Percentiles rank a stretch among this genome's conserved stretches.
These are phyloP conservation scores for Raddia distichophylla DNA, from an alignment of 176 grass and related monocot species.

Conservation along the genomic window DNA sequence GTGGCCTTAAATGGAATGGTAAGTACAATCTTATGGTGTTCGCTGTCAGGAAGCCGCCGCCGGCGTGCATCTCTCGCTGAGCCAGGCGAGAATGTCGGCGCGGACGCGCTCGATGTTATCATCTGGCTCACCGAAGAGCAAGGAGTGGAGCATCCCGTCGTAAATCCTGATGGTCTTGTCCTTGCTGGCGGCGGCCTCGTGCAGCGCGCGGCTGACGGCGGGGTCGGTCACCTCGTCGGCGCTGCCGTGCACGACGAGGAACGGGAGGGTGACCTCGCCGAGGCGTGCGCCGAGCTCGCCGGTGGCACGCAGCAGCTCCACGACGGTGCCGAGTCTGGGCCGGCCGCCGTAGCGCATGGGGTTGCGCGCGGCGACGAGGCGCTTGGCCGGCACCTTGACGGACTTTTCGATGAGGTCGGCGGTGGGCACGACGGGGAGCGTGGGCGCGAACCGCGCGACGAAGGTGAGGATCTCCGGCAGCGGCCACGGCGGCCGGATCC, in stretches of 20 bases:
- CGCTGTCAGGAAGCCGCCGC: constrained; percentile 6
- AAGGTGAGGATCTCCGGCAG: constrained; percentile 73
- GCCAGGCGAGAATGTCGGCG: constrained; percentile 76
- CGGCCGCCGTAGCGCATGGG: constrained; percentile 71
- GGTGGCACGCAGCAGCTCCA: constrained; percentile 79
- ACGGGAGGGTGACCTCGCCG: constrained; percentile 74
- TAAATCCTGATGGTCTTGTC: constrained; percentile 93
- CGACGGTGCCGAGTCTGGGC: constrained; percentile 81
- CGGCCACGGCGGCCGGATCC: constrained; percentile 74
- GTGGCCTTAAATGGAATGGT: background rate
- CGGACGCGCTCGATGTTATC: constrained; percentile 76
- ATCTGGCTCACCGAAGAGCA: constrained; percentile 82
- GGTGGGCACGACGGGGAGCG: constrained; percentile 83
- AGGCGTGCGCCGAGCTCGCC: constrained; percentile 63
- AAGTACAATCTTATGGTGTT: constrained; percentile 3
- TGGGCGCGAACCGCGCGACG: constrained; percentile 66
- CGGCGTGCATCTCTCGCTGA: constrained; percentile 63
- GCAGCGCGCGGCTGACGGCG: constrained; percentile 66
- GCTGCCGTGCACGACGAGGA: constrained; percentile 92
- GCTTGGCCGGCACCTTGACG: constrained; percentile 81
- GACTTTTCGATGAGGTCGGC: constrained; percentile 87
- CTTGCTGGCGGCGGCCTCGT: constrained; percentile 68
- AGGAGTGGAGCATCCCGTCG: constrained; percentile 93
- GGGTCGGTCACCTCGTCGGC: constrained; percentile 92
- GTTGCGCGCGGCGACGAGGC: constrained; percentile 71